phyloP scores from a whole-genome alignment of 192 early-diverging fungal species.

The Umbelopsis ramanniana region DNA sequence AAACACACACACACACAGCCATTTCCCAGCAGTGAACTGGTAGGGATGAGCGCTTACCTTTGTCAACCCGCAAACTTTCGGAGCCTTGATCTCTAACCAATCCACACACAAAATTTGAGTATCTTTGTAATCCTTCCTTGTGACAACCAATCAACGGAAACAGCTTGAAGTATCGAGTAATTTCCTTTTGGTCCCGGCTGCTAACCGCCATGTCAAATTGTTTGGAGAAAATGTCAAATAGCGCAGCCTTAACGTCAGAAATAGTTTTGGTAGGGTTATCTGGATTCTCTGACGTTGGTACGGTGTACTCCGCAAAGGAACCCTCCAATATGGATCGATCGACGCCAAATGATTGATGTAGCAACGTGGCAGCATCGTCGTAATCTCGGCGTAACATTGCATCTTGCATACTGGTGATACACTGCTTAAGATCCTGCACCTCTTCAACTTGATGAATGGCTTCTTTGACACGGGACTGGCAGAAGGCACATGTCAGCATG shows the following conservation, averaged over 20 bases:
- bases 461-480: conserved; percentile 67
- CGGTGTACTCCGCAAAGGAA: conserved; percentile 64
- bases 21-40: too few relatives aligned
- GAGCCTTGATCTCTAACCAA: conserved; percentile 78
- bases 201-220: conserved; percentile 84
- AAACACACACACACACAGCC: background rate
- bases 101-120: conserved; percentile 81
- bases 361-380: conserved; percentile 68
- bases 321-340: conserved; percentile 62
- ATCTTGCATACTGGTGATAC: conserved; percentile 65
- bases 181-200: conserved; percentile 69
- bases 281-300: conserved; percentile 58
- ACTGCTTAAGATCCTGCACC: conserved; percentile 73
- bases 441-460: conserved; percentile 74
- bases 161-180: conserved; percentile 87
- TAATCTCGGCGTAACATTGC: conserved; percentile 66
- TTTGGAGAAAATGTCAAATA: conserved; percentile 73
- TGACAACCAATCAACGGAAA: conserved; percentile 88
- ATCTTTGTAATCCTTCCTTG: conserved; percentile 86
- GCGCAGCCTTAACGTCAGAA: conserved; percentile 58
- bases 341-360: conserved; percentile 64
- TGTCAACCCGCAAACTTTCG: conserved; percentile 56
- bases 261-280: conserved; percentile 60
- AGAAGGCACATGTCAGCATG: too few relatives aligned
- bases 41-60: conserved; percentile 34